These are phyloP conservation scores for Globisporangium nagaii DNA, from an alignment of 352 stramenopile genomes.

Conservation along the genomic window DNA sequence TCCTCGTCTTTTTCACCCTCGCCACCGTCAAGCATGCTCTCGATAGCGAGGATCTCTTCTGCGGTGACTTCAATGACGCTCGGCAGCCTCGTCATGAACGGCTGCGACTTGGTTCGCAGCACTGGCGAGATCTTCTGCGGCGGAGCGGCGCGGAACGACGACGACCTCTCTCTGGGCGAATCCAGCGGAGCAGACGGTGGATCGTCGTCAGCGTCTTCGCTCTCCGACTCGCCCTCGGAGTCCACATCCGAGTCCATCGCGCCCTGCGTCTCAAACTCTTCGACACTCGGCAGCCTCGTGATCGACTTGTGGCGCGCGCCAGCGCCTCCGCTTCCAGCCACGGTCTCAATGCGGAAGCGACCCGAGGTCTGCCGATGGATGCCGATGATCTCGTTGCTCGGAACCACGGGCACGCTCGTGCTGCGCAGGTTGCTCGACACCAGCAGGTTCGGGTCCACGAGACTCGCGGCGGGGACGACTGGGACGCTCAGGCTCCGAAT, in stretches of 20 bases:
- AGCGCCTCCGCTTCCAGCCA: not conserved
- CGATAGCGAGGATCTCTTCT: not conserved
- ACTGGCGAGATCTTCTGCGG: conserved; percentile 13
- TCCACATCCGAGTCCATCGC: conserved; percentile 3
- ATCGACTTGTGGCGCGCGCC: conserved; percentile 2
- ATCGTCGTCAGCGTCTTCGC: conserved; percentile 7
- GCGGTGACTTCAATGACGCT: conserved; percentile 25
- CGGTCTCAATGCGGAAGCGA: conserved; percentile 5
- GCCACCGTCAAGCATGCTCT: not conserved
- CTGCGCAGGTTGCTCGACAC: conserved; percentile 8
- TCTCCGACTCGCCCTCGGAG: conserved; percentile 6
- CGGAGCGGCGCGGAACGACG: conserved; percentile 15
- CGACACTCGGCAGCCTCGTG: conserved; percentile 11
- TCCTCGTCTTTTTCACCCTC: not conserved
- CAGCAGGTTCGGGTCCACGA: not conserved
- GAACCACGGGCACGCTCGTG: conserved; percentile 19
- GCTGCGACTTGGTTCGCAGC: conserved; percentile 18
- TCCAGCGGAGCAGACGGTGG: not conserved
- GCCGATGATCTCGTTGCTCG: conserved; percentile 2
- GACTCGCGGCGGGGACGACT: not conserved
- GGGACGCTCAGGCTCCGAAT: conserved; percentile 25
- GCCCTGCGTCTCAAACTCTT: conserved; percentile 7
- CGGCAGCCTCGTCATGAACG: conserved; percentile 22
- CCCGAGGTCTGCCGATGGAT: not conserved
- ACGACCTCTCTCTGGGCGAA: conserved; percentile 10